phyloP scores from a whole-genome alignment of 129 eudicot genomes.

The Artemisia argyi region DNA sequence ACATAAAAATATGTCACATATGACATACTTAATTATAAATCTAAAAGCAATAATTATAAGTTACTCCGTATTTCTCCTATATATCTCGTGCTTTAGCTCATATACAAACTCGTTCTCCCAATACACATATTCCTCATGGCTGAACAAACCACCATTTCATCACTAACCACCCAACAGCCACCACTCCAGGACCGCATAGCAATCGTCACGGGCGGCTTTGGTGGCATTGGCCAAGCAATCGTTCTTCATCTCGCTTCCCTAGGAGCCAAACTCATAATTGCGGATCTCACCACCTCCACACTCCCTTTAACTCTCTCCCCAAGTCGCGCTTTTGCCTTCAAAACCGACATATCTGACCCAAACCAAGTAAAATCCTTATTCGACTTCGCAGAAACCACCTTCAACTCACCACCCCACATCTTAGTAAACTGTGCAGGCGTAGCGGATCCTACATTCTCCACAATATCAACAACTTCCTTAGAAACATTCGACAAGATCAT shows the following conservation, averaged over 20 bases:
- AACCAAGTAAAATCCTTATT: constrained; percentile 1
- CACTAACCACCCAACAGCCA: not conserved
- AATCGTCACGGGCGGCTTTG: constrained; percentile 4
- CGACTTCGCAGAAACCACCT: not conserved
- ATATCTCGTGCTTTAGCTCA: no score
- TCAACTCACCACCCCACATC: not conserved
- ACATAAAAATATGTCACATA: no score
- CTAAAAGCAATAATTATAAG: no score
- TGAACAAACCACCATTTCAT: not conserved
- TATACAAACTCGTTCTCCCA: no score
- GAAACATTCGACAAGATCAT: not conserved
- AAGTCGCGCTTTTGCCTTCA: not conserved
- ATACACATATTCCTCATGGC: not conserved
- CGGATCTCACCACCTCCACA: not conserved
- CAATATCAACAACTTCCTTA: not conserved
- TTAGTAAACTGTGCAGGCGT: not conserved
- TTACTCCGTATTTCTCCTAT: no score
- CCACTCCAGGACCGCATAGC: constrained; percentile 4
- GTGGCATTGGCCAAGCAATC: constrained; percentile 5
- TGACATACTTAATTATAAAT: no score
- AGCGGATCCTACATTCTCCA: not conserved
- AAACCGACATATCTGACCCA: constrained; percentile 7
- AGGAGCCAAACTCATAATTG: not conserved
- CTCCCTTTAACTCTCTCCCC: not conserved
- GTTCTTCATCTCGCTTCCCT: not conserved